Conservation (phyloP, 805 yeast genomes). For the Ogataea pilisensis region DNA sequence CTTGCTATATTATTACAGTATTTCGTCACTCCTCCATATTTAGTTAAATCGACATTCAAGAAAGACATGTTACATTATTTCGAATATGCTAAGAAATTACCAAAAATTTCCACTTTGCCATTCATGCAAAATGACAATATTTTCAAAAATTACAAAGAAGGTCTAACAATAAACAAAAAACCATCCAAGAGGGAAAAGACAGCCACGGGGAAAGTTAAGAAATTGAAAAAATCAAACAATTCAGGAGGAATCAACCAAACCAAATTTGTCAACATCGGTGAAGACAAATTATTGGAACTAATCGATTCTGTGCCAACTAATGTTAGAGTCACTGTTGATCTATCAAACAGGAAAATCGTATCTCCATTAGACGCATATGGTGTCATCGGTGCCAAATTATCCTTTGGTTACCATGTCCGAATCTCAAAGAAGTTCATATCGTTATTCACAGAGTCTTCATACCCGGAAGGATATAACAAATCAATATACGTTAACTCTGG, state of each 20-base stretch:
- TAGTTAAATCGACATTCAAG: slow-evolving; percentile 59
- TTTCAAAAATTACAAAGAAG: slow-evolving; percentile 51
- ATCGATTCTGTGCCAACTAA: slow-evolving; percentile 65
- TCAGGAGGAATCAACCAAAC: slow-evolving; percentile 47
- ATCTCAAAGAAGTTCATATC: slow-evolving; percentile 56
- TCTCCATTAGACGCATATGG: slow-evolving; percentile 72
- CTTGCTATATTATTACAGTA: slow-evolving; percentile 71
- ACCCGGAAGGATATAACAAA: slow-evolving; percentile 64
- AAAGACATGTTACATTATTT: slow-evolving; percentile 43
- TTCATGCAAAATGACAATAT: slow-evolving; percentile 52
- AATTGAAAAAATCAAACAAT: slow-evolving; percentile 44
- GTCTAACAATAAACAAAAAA: slow-evolving; percentile 47
- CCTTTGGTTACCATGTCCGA: slow-evolving; percentile 75
- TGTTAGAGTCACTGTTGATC: slow-evolving; percentile 78
- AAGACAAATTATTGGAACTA: slow-evolving; percentile 52
- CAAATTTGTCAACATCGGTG: slow-evolving; percentile 75
- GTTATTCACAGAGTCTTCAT: slow-evolving; percentile 66
- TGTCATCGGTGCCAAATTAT: slow-evolving; percentile 49
- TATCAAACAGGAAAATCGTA: slow-evolving; percentile 56
- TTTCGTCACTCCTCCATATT: slow-evolving; percentile 81
- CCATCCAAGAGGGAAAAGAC: slow-evolving; percentile 37
- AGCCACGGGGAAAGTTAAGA: slow-evolving; percentile 34
- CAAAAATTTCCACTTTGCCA: slow-evolving; percentile 70
- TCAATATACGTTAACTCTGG: slow-evolving; percentile 66
- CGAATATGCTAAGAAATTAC: slow-evolving; percentile 62